These are phyloP conservation scores for Paramecium caudatum DNA, from an alignment of 73 alveolate genomes.

Conservation along the genomic window DNA sequence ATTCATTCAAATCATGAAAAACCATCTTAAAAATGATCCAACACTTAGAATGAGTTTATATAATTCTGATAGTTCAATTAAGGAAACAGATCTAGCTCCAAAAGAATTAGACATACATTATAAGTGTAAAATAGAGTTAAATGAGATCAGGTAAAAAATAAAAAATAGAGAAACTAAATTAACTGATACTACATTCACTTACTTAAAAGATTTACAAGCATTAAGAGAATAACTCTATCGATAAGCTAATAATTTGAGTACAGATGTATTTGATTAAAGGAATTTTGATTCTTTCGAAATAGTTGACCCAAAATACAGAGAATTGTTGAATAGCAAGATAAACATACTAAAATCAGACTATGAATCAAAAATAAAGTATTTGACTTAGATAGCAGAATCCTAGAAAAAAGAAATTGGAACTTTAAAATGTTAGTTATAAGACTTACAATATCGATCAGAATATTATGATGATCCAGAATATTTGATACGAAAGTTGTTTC, in stretches of 20 bases:
- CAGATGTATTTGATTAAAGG: neutral
- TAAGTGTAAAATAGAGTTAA: slow-evolving; percentile 15
- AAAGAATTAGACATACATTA: slow-evolving; percentile 3
- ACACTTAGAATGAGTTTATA: slow-evolving; percentile 15
- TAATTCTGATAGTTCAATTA: neutral
- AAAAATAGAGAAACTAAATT: neutral
- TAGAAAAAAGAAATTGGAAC: slow-evolving; percentile 40
- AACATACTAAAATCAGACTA: neutral
- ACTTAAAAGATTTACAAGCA: slow-evolving; percentile 21
- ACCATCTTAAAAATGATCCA: slow-evolving; percentile 50
- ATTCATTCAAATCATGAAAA: neutral
- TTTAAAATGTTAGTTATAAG: neutral
- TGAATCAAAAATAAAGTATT: slow-evolving; percentile 10
- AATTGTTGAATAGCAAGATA: slow-evolving; percentile 12
- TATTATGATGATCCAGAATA: slow-evolving; percentile 53
- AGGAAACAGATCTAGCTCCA: neutral
- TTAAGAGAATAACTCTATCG: slow-evolving; percentile 44
- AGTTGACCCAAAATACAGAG: slow-evolving; percentile 30
- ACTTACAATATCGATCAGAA: slow-evolving; percentile 10
- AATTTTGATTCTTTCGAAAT: slow-evolving; percentile 48
- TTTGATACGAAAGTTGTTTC: slow-evolving; percentile 12
- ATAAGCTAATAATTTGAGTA: neutral
- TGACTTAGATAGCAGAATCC: slow-evolving; percentile 6
- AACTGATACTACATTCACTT: slow-evolving; percentile 19
- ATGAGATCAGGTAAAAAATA: neutral